Percentiles rank a stretch among this genome's conserved stretches.
phyloP scores from a whole-genome alignment of 140 eudicot genomes.

The Eryngium alpinum region DNA sequence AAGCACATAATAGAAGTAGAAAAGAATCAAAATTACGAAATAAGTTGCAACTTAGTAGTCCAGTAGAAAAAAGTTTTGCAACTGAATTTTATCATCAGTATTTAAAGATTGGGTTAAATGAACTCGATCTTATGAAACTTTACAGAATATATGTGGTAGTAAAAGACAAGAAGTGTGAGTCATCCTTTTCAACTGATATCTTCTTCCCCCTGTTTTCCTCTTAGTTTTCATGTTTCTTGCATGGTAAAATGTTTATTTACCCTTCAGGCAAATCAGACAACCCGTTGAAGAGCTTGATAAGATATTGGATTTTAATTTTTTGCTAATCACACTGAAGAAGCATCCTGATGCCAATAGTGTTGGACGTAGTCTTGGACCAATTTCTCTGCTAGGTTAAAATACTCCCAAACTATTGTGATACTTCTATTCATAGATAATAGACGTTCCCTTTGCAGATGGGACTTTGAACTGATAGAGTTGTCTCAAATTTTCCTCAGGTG shows the following conservation, averaged over 20 bases:
- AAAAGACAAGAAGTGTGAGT: neutral
- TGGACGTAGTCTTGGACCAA: conserved; percentile 89
- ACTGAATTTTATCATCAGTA: neutral
- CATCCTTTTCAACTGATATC: neutral
- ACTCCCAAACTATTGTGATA: neutral
- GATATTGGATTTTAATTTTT: conserved; percentile 59
- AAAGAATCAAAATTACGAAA: no score
- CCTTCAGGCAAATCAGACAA: conserved; percentile 46
- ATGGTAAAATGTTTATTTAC: conserved; percentile 8
- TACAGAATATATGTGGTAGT: neutral
- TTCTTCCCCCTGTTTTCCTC: neutral
- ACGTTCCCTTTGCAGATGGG: no score
- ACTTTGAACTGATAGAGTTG: conserved; percentile 8
- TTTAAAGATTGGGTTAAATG: neutral
- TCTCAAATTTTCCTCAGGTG: conserved; percentile 43
- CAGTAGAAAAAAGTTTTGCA: neutral
- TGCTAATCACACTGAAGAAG: conserved; percentile 57
- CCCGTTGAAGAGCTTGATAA: conserved; percentile 77
- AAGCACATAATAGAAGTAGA: neutral
- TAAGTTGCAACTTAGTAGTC: no score
- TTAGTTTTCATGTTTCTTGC: neutral
- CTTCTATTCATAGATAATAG: conserved; percentile 12
- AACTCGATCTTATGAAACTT: neutral
- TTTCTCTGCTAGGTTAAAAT: conserved; percentile 58
- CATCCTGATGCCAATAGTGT: conserved; percentile 79